Base-by-base conservation (phyloP, 306 rosid genomes). In the Pyrus pyrifolia region DNA sequence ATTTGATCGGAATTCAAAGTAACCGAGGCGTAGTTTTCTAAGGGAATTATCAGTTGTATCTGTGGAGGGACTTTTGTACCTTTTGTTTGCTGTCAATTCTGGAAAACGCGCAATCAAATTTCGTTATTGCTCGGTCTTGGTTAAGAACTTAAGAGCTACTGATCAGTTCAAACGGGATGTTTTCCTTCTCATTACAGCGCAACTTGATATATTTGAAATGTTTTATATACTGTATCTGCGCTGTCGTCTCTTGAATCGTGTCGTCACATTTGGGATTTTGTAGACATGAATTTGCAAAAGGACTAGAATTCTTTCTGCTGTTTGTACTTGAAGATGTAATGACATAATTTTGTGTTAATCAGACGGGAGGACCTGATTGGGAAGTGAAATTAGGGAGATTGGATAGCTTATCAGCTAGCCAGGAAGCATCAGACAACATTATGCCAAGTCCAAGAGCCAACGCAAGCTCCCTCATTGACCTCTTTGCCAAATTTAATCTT, bases 361-460 rank as follows among this genome's bases (percentile, higher is more conserved):
- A 91, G 97, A 89, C 93, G 11, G 97, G 97, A 83, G 95, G 97
- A 65, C 98, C 97, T 3, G 23, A 89, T 29, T 94, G 98, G 98
- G 80, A 84, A 72, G 97, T 94, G 69, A 86, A 73, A 68, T 66
- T 94, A 61, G 98, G 97, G 67, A 88, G 98, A 86, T 75, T 94
- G 73, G 98, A 94, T 79, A 90, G 96, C 83, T 77, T 94, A 58
- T 74, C 78, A 42, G 93, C 98, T 0, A 82, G 49, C 77, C 97
- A 90, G 78, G 87, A 89, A 63, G 89, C 90, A 66, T 89, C 98
- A 14, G 53, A 79, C 79, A 76, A 84, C 4, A 79, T 94, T 46
- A 94, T 94, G 98, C 98, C 97, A 0, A 92, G 96, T 60, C 97
- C 96, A 84, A 90, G 97, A 84, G 83, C 96, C 60, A 88, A 90